Base-by-base conservation (phyloP, 768 basidiomycete genomes). In the Lyophyllum atratum region DNA sequence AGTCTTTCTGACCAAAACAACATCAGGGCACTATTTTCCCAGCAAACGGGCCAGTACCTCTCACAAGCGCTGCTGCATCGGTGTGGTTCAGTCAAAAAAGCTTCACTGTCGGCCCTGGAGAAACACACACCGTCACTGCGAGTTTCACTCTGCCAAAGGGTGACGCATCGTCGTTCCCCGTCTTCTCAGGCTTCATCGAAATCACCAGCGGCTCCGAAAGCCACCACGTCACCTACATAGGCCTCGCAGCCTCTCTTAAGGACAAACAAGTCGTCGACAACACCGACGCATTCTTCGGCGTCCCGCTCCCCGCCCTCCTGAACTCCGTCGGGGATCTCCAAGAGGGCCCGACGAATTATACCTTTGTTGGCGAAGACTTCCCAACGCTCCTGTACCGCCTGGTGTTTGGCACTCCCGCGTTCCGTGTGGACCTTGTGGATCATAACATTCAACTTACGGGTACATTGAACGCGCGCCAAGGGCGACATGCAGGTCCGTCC, bases 151-250 rank as follows among this genome's bases (percentile, higher is more conserved):
- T 1, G 71, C 76, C 61, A 6, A 21, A 39, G 1, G 55, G 54
- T 12, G 70, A 83, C 55, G 72, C 80, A 26, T 66, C 74, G 26
- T 73, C 77, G 2, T 79, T 83, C 68, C 85, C 85, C 21, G 74
- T 85, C 54, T 86, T 80, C 71, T 83, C 82, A 29, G 86, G 85
- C 7, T 85, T 78, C 73, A 81, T 88, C 37, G 72, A 80, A 54
- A 62, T 80, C 21, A 71, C 71, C 42, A 75, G 70, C 29, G 65
- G 68, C 8, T 60, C 66, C 12, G 76, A 80, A 54, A 74, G 64
- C 10, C 68, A 72, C 48, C 73, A 78, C 28, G 74, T 79, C 24
- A 73, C 79, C 3, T 85, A 83, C 63, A 65, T 84, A 17, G 83
- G 83, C 66, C 64, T 69, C 9, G 65, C 57, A 17, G 71, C 66